These are phyloP conservation scores for Aspergillus fumigatus DNA, from an alignment of 2,329 filamentous ascomycete species.

Conservation along the genomic window DNA sequence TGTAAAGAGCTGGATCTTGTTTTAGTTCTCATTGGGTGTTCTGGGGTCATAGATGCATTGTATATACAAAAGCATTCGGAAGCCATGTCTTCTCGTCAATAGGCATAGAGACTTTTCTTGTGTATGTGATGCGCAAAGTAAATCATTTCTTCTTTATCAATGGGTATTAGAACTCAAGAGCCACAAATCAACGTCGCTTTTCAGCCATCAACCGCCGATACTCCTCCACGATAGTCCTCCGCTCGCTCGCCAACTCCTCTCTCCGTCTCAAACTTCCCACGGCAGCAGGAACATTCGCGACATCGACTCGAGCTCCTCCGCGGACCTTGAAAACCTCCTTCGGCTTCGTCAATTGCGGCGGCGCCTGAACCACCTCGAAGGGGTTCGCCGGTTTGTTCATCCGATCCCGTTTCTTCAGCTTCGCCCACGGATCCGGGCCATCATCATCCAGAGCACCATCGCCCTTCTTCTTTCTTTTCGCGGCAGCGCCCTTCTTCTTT, in stretches of 20 bases:
- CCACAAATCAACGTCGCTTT: slow-evolving; percentile 32
- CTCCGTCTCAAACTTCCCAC: slow-evolving; percentile 67
- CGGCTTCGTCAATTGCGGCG: slow-evolving; percentile 64
- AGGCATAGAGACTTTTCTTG: not conserved
- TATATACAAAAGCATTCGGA: slow-evolving; percentile 7
- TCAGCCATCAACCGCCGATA: slow-evolving; percentile 68
- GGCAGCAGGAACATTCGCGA: slow-evolving; percentile 63
- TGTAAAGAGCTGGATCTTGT: slow-evolving; percentile 9
- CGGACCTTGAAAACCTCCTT: slow-evolving; percentile 62
- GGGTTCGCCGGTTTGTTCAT: slow-evolving; percentile 33
- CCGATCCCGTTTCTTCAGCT: slow-evolving; percentile 57
- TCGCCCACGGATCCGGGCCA: slow-evolving; percentile 73
- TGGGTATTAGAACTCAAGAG: not conserved
- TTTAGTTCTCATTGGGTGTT: not conserved
- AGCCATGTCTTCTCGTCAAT: not conserved
- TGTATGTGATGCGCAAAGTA: not conserved
- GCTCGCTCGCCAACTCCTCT: slow-evolving; percentile 67
- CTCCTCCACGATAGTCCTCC: slow-evolving; percentile 66
- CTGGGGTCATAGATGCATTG: slow-evolving; percentile 5
- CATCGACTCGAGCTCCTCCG: slow-evolving; percentile 60
- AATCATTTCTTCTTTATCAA: not conserved
- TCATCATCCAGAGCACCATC: slow-evolving; percentile 50
- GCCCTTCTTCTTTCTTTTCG: slow-evolving; percentile 42
- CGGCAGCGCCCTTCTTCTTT: slow-evolving; percentile 42
- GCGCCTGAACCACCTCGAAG: slow-evolving; percentile 62